Conservation (phyloP, 176 grass and related monocot genomes). For the Neostapfia colusana region DNA sequence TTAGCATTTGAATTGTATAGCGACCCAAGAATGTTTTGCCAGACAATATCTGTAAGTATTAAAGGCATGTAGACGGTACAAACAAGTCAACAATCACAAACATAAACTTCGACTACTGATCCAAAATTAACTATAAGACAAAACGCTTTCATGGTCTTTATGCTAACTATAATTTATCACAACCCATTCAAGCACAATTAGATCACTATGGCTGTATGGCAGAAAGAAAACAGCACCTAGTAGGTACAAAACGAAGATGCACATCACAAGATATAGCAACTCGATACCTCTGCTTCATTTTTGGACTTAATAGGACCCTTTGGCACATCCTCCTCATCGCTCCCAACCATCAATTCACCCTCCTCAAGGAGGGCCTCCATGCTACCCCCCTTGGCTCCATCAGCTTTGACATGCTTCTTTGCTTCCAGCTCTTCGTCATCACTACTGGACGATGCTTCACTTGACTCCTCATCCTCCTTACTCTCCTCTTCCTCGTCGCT, state of each 20-base stretch:
- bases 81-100: conserved; percentile 2
- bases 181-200: not conserved
- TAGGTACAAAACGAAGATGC: not conserved
- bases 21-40: not conserved
- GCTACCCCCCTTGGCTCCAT: not conserved
- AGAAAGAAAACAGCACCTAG: not conserved
- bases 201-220: too few species aligned
- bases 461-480: conserved; percentile 46
- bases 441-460: conserved; percentile 39
- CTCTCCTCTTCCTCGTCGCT: conserved; percentile 37
- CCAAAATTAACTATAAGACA: not conserved
- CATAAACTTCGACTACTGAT: not conserved
- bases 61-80: not conserved
- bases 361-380: conserved; percentile 63
- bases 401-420: conserved; percentile 14
- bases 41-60: not conserved
- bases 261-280: not conserved
- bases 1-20: not conserved
- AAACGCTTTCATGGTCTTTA: not conserved
- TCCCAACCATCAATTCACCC: conserved; percentile 56
- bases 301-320: conserved; percentile 54
- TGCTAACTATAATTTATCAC: not conserved
- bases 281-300: conserved; percentile 59
- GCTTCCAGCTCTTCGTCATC: conserved; percentile 28
- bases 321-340: conserved; percentile 39